Base-by-base conservation (phyloP, 2,329 filamentous ascomycete genomes). In the Lasiodiplodia theobromae region DNA sequence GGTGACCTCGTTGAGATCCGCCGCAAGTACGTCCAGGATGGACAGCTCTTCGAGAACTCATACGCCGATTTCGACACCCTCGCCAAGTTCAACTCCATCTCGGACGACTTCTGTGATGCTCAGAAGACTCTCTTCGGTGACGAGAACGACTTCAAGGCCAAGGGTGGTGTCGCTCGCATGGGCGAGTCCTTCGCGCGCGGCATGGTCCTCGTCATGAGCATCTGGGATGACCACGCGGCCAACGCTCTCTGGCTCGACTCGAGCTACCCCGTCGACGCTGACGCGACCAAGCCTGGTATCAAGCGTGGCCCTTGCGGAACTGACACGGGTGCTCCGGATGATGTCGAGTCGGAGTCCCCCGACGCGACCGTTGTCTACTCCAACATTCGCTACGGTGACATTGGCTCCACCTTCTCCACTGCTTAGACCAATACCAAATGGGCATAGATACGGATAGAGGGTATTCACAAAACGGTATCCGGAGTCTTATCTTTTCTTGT, bases 191-290 rank as follows among this genome's bases (percentile, higher is more conserved):
- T 91, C 51, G 76, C 77, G 6, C 73, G 83, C 38, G 88, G 88
- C 44, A 89, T 91, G 86, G 88, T 90, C 34, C 54, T 84, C 91
- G 83, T 85, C 21, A 52, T 54, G 44, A 52, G 8, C 28, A 80
- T 89, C 69, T 87, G 85, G 85, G 87, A 91, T 75, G 90, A 92
- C 80, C 86, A 91, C 79, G 79, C 86, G 69, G 81, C 86, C 74
- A 85, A 90, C 81, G 92, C 93, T 90, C 86, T 91, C 74, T 93
- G 91, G 91, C 86, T 93, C 73, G 91, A 93, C 82, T 87, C 86
- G 70, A 86, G 82, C 76, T 91, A 86, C 82, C 89, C 90, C 60
- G 81, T 82, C 70, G 74, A 77, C 65, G 73, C 71, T 38, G 74
- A 77, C 71, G 68, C 77, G 18, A 68, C 34, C 56, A 75, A 73